These are phyloP conservation scores for Pyrus pyrifolia DNA, from an alignment of 306 rosid genomes.

Conservation along the genomic window DNA sequence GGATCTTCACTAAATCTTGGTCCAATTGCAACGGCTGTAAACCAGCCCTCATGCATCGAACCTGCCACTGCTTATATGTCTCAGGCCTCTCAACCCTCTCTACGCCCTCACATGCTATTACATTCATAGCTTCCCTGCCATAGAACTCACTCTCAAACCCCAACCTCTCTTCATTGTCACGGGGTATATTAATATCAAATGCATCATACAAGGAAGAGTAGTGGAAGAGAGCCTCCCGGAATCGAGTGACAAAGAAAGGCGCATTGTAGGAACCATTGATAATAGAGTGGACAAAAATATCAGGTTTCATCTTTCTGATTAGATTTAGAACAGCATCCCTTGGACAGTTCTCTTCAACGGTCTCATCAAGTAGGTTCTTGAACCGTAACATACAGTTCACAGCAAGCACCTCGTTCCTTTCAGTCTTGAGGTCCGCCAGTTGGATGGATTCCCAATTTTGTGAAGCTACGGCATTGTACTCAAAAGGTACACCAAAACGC, in stretches of 20 bases:
- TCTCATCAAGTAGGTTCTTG: constrained; percentile 60
- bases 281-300: constrained; percentile 40
- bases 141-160: constrained; percentile 50
- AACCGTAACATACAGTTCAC: constrained; percentile 48
- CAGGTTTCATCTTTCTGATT: constrained; percentile 62
- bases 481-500: constrained; percentile 66
- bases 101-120: constrained; percentile 55
- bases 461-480: constrained; percentile 52
- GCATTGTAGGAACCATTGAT: constrained; percentile 66
- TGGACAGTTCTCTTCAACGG: constrained; percentile 55
- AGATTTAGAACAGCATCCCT: constrained; percentile 53
- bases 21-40: constrained; percentile 40
- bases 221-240: constrained; percentile 53
- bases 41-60: constrained; percentile 35
- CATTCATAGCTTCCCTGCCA: constrained; percentile 49
- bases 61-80: constrained; percentile 68
- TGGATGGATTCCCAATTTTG: constrained; percentile 66
- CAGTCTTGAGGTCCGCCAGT: constrained; percentile 46
- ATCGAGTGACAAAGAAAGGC: constrained; percentile 69
- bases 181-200: constrained; percentile 31
- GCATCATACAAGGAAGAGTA: constrained; percentile 49
- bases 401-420: constrained; percentile 34
- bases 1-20: constrained; percentile 15
- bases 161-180: constrained; percentile 40
- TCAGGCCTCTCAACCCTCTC: constrained; percentile 63